These are phyloP conservation scores for Elaeagnus macrophylla DNA, from an alignment of 306 rosid species.

Conservation along the genomic window DNA sequence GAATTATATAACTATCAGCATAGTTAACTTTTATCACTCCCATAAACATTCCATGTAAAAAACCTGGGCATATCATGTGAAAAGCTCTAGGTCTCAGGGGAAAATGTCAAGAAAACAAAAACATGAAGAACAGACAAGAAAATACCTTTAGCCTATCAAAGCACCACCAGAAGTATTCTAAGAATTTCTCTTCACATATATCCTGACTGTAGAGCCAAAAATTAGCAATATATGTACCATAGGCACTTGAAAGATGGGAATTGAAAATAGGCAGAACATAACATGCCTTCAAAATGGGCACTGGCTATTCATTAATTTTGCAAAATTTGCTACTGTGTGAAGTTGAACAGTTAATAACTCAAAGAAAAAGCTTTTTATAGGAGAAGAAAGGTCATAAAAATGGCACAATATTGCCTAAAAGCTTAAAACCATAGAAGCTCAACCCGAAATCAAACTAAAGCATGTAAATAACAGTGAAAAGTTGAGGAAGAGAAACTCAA, in stretches of 20 bases:
- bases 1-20: not conserved
- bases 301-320: not conserved
- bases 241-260: not conserved
- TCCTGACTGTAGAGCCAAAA: constrained; percentile 48
- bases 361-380: too few relatives aligned
- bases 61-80: not conserved
- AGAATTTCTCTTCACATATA: constrained; percentile 59
- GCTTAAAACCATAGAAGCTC: too few relatives aligned
- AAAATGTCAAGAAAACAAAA: not conserved
- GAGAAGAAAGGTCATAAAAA: too few relatives aligned
- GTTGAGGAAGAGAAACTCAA: not conserved
- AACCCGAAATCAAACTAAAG: too few relatives aligned
- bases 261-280: not conserved
- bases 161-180: constrained; percentile 96
- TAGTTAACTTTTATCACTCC: not conserved
- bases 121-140: not conserved
- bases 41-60: not conserved
- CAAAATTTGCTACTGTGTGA: constrained; percentile 5
- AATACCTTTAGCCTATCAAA: constrained; percentile 62
- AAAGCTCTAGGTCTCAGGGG: not conserved
- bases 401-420: too few relatives aligned
- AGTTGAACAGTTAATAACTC: not conserved
- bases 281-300: not conserved
- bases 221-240: constrained; percentile 11
- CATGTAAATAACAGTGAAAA: too few relatives aligned